Base-by-base conservation (phyloP, 352 stramenopile genomes). In the Halophytophthora polymorphica region DNA sequence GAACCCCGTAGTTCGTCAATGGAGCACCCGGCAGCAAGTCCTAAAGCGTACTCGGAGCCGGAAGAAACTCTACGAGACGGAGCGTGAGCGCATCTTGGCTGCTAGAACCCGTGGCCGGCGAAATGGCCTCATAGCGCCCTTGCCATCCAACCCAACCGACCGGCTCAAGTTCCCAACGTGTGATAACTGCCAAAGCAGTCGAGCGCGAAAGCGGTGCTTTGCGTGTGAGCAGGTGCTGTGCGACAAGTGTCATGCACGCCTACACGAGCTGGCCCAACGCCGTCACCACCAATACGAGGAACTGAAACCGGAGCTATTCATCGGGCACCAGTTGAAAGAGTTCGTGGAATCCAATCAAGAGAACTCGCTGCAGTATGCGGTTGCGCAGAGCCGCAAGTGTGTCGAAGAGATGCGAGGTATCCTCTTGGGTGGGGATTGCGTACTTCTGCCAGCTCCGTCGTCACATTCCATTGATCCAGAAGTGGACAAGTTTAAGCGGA, bases 181-280 rank as follows among this genome's bases (percentile, higher is more conserved):
- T 44, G 61, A 78, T 13, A 86, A 85, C 38, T 89, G 78, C 45
- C 61, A 76, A 3, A 17, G 36, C 8, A 60, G 53, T 36, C 64
- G 71, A 53, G 71, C 76, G 14, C 60, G 65, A 2, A 88, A 85
- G 37, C 50, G 58, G 18, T 89, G 78, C 29, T 55, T 68, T 13
- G 45, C 60, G 15, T 89, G 78, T 36, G 73, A 86, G 4, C 76
- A 86, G 43, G 53, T 80, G 2, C 43, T 84, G 2, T 89, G 78
- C 45, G 73, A 86, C 58, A 74, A 71, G 13, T 89, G 78, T 23
- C 69, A 87, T 48, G 60, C 73, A 13, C 67, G 70, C 1, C 56
- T 89, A 2, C 78, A 89, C 48, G 71, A 85, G 31, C 18, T 87
- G 4, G 66, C 66, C 3, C 61, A 77, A 10, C 58, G 73, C 23